These are phyloP conservation scores for Epichloe elymi DNA, from an alignment of 2,329 filamentous ascomycete species.

Conservation along the genomic window DNA sequence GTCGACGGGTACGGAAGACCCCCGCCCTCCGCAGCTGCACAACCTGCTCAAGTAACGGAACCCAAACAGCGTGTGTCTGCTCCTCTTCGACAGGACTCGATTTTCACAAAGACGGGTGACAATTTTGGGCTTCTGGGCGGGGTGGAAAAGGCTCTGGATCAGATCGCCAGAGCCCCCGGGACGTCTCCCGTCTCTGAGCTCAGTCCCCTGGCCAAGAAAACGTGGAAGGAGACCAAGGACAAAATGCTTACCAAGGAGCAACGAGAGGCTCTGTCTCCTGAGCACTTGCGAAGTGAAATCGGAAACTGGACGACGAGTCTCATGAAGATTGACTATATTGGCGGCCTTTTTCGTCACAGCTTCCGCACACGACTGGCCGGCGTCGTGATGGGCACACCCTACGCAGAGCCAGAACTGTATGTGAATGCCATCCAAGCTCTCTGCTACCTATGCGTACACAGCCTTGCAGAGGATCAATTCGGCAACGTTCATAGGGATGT, in stretches of 20 bases:
- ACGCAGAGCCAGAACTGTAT: conserved; percentile 55
- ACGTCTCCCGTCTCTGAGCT: conserved; percentile 34
- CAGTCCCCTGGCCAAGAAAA: conserved; percentile 37
- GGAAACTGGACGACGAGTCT: conserved; percentile 32
- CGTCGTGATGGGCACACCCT: conserved; percentile 60
- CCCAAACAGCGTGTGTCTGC: conserved; percentile 23
- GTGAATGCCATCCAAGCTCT: conserved; percentile 60
- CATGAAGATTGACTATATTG: conserved; percentile 39
- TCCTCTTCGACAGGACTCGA: conserved; percentile 31
- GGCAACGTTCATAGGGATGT: conserved; percentile 81
- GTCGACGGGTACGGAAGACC: conserved; percentile 49
- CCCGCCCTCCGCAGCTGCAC: conserved; percentile 18
- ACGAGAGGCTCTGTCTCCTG: conserved; percentile 36
- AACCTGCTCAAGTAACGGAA: conserved; percentile 15
- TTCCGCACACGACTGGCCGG: conserved; percentile 52
- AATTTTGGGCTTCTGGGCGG: conserved; percentile 27
- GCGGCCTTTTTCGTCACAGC: conserved; percentile 55
- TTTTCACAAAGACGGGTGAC: conserved; percentile 27
- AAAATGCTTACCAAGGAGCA: conserved; percentile 39
- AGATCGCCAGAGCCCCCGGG: conserved; percentile 33
- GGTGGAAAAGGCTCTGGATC: conserved; percentile 31
- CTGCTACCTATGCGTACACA: conserved; percentile 55
- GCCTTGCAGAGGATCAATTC: conserved; percentile 67
- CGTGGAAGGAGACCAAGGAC: conserved; percentile 32
- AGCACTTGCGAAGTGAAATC: conserved; percentile 35